Base-by-base conservation (phyloP, 768 basidiomycete genomes). In the Tephrocybe sp. region DNA sequence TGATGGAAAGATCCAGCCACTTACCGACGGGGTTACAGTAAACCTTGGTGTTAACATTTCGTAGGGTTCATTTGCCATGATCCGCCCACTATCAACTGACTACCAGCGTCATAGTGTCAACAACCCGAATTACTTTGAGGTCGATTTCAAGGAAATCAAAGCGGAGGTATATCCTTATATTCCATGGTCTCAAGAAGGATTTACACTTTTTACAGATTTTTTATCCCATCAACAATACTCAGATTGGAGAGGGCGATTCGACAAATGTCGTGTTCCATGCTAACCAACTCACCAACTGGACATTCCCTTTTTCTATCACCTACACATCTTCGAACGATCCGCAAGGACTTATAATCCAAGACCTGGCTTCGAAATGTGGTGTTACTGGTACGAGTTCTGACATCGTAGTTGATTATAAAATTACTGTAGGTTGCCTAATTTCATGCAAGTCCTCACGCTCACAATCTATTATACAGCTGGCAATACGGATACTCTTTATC, bases 81-180 rank as follows among this genome's bases (percentile, higher is more conserved):
- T 38, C 34, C 9, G 52, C 35, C 25, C 39, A 47, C n/a, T n/a
- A n/a, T n/a, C n/a, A n/a, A n/a, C n/a, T n/a, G n/a, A n/a, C n/a
- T n/a, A n/a, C n/a, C n/a, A n/a, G n/a, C 30, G 30, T 30, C 49
- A 2, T 56, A 92, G 89, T 24, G 86, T 92, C 47, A 70, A 71
- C 61, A 93, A 93, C 59, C 91, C 90, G 24, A 92, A 92, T 64
- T 90, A 81, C 67, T 90, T 93, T 61, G 66, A 77, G 8, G 84
- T 87, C 9, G 75, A 74, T 16, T 77, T 93, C 64, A 76, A 77
- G 45, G 76, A 77, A 49, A 79, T 93, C 54, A 72, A 77, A 36
- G 85, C 84, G 4, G 66, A 84, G 32, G 86, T 86, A 64, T 44
- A 66, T 53, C 0, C 16, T 15, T 8, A 47, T 4, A 15, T 26